A percentile compares a stretch with the other conserved stretches of the same genome.
Evolutionary conservation across 176 grass and related monocot species (phyloP).

Genomic region (Oryza glaberrima): DNA sequence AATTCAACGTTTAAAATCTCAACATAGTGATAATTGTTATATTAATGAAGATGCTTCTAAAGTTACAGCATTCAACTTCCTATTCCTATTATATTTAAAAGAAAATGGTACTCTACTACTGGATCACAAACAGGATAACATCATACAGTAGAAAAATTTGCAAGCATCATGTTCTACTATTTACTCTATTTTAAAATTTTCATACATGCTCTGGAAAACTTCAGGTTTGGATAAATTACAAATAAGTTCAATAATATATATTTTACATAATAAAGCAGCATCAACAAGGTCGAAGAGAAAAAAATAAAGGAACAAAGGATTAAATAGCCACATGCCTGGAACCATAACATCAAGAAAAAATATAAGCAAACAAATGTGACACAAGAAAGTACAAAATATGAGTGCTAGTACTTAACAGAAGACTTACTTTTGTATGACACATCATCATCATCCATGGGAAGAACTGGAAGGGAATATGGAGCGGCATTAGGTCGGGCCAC

Average conservation of each 20-base stretch:
- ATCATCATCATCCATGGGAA: constrained; percentile 66
- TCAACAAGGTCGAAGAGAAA: not conserved
- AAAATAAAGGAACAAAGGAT: not conserved
- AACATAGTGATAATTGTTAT: not conserved
- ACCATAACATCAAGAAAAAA: not conserved
- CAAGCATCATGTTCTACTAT: not conserved
- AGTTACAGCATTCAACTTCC: not conserved
- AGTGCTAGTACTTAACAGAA: not conserved
- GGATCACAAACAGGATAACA: constrained; percentile 18
- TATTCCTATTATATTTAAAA: not conserved
- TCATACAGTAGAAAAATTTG: not conserved
- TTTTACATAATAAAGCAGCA: not conserved
- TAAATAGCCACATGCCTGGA: not conserved
- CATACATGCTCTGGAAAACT: not conserved
- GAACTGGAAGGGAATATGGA: constrained; percentile 50
- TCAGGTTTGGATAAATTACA: not conserved
- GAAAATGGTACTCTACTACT: constrained; percentile 1
- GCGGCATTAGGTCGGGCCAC: constrained; percentile 42
- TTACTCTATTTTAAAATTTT: not conserved
- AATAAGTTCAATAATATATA: not conserved
- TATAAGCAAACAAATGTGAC: not conserved
- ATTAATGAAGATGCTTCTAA: not conserved
- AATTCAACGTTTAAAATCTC: not conserved
- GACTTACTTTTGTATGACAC: constrained; percentile 57
- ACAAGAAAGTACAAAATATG: not conserved